Base-by-base conservation (phyloP, 768 basidiomycete genomes). In the Lentinula edodes region DNA sequence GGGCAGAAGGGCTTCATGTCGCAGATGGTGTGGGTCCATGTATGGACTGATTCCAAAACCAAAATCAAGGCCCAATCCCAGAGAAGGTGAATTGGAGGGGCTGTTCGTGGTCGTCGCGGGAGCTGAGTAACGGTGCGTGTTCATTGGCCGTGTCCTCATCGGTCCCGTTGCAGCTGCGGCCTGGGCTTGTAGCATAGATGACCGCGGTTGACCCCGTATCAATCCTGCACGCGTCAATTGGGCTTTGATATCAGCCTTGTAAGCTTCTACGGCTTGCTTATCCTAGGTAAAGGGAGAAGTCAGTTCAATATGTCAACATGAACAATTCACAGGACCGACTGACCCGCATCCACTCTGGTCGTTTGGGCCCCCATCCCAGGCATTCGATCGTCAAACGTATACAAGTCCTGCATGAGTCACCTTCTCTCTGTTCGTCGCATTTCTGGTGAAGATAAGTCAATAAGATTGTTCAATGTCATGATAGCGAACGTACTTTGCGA, bases 311-410 rank as follows among this genome's bases (percentile, higher is more conserved):
- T 20, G 5, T 13, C 12, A n/a, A 46, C 34, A 9, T 6, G 18
- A 18, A 32, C 38, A 41, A 52, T 16, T 45, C 18, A n/a, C 7
- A 15, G 8, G 10, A 18, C 15, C 35, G 39, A 78, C 83, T 67
- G 65, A 93, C 90, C 66, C 90, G 76, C 90, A 93, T 91, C 90
- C 91, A 93, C 61, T 92, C 91, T n/a, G 91, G 91, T 56, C 91
- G 83, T 69, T 83, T 88, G 7, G 86, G 77, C 3, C 91, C 91
- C 91, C 91, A 93, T 12, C 91, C 91, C 4, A 93, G 78, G 73
- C 91, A 93, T 56, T 88, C 80, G 68, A 93, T 90, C 52, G 86
- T 87, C 41, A 93, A 78, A 55, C 91, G 88, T 62, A 84, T 80
- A 71, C 91, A 93, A 1, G 91, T 93, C 66, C 83, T 80, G 74